phyloP scores from a whole-genome alignment of 176 grass and related monocot species.

The Ensete ventricosum region DNA sequence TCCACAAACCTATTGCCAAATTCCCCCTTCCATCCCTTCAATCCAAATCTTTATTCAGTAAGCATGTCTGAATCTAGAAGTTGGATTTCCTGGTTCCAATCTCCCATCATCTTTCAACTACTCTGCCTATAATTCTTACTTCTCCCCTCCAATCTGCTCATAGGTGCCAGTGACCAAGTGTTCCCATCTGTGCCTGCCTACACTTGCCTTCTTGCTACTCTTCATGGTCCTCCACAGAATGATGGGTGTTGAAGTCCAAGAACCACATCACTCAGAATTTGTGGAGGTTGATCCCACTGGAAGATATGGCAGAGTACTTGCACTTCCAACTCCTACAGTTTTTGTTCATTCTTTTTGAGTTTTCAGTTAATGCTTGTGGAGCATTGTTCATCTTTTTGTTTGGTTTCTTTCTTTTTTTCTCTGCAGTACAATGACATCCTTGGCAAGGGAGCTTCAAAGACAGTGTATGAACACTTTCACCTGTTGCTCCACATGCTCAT shows the following conservation, averaged over 20 bases:
- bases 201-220: too few species aligned
- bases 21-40: too few species aligned
- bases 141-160: too few species aligned
- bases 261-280: constrained; percentile 10
- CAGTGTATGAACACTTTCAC: constrained; percentile 31
- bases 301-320: constrained; percentile 44
- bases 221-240: neutral
- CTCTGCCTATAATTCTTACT: too few species aligned
- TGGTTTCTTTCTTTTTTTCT: neutral
- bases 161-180: too few species aligned
- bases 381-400: neutral
- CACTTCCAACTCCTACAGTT: neutral
- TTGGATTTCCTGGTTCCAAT: too few species aligned
- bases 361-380: neutral
- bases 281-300: constrained; percentile 43
- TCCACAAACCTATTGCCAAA: too few species aligned
- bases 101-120: too few species aligned
- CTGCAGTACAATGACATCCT: constrained; percentile 60
- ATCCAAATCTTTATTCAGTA: too few species aligned
- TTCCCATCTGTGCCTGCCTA: too few species aligned
- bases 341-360: neutral
- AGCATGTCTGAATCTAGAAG: too few species aligned
- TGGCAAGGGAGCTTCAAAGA: constrained; percentile 69
- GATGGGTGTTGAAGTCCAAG: neutral
- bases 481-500: neutral